A percentile compares a stretch with the other conserved stretches of the same genome.
Conservation (phyloP, 805 yeast genomes). For the Ogataea nitratoaversa region DNA sequence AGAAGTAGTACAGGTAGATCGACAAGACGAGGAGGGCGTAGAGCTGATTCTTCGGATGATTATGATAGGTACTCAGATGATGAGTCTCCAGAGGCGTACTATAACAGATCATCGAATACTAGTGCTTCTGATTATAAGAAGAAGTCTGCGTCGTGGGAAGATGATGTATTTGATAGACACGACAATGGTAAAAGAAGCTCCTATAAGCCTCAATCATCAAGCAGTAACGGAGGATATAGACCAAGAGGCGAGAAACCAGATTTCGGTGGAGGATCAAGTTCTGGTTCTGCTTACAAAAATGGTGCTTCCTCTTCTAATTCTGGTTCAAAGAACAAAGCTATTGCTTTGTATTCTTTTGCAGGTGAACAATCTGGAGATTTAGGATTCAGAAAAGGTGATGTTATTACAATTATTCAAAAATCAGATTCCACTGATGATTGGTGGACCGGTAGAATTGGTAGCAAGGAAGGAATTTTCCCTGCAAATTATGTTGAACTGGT, state of each 20-base stretch:
- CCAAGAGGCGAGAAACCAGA: constrained; percentile 31
- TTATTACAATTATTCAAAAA: constrained; percentile 79
- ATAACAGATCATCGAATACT: constrained; percentile 15
- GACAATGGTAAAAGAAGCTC: constrained; percentile 27
- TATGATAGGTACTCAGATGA: constrained; percentile 33
- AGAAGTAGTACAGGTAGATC: constrained; percentile 10
- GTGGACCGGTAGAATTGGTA: constrained; percentile 95
- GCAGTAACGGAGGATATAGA: constrained; percentile 29
- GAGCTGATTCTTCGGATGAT: constrained; percentile 10
- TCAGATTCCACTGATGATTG: constrained; percentile 90
- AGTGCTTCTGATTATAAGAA: constrained; percentile 1
- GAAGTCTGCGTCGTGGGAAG: constrained; percentile 67
- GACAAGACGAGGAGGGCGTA: constrained; percentile 9
- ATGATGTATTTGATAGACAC: constrained; percentile 68
- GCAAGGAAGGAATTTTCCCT: constrained; percentile 89
- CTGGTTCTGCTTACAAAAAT: constrained; percentile 29
- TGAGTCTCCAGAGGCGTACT: constrained; percentile 31
- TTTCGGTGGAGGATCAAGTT: constrained; percentile 23
- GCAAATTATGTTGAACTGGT: constrained; percentile 91
- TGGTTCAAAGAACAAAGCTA: constrained; percentile 63
- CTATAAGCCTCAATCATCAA: constrained; percentile 20
- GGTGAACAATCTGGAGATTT: constrained; percentile 95
- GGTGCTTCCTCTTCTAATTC: constrained; percentile 18
- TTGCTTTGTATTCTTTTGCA: constrained; percentile 81
- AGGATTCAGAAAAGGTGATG: constrained; percentile 91